Evolutionary conservation across 495 filamentous ascomycete genomes (phyloP), one percentile per base, ranked within the genome.

Genomic region (Evernia prunastri): DNA sequence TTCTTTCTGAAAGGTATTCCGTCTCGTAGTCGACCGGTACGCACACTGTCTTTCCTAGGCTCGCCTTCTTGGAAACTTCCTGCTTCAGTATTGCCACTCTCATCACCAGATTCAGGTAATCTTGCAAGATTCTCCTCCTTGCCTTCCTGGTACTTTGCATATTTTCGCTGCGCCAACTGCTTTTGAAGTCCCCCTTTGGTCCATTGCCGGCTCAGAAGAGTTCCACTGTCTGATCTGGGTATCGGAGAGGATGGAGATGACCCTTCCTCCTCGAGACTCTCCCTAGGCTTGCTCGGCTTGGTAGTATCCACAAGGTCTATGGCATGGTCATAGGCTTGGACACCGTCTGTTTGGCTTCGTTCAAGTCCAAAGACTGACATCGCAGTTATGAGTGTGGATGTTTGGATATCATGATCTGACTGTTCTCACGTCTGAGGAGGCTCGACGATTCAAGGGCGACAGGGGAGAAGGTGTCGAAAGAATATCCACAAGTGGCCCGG

Each of bases 71-170:
- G 39, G 6, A 20, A 31, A 51, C 61, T 17, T 20, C 43, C 61
- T 66, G 11, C 60, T 58, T 60, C 67, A 69, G 66, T 67, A 71
- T 67, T 65, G 54, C 68, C 69, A 23, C 69, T 73, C 20, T 69
- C 67, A 27, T 71, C 70, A 57, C 70, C 63, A 66, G 51, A 54
- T 33, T 54, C 51, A 54, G 51, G 51, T 10, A 54, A 23, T 6
- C 27, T 33, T n/a, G 29, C 49, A 31, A 71, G 47, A 35, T 78
- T 65, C 2, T 75, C 72, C 11, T 79, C 71, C 58, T 74, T 77
- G 53, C 82, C 79, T 20, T 79, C 78, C 60, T 87, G 82, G 75
- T 83, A 88, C 73, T 84, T 86, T 12, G 81, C 79, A 60, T 86
- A 88, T 72, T 86, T 87, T 58, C 84, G 74, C 64, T 76, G 79